Conservation (phyloP, 805 yeast species). For the Ogataea trehaloabstinens region DNA sequence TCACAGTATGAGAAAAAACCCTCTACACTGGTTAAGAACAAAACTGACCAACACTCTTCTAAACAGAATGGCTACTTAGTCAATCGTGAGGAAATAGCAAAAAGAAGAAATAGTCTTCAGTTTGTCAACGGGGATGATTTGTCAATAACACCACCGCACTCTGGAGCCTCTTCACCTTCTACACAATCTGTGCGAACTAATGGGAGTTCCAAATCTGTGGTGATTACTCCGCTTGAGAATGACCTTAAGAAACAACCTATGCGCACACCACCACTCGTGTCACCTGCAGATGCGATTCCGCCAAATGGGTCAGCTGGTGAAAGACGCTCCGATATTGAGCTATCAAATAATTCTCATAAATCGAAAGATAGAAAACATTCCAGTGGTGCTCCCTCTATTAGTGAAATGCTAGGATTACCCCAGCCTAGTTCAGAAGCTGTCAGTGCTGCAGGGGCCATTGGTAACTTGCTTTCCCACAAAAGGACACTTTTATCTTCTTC, state of each 20-base stretch:
- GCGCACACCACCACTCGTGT: constrained; percentile 18
- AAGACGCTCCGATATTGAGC: not conserved
- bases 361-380: constrained; percentile 8
- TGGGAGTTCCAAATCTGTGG: constrained; percentile 18
- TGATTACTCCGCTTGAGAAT: constrained; percentile 5
- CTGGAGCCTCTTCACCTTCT: constrained; percentile 23
- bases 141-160: constrained; percentile 23
- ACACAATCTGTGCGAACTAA: constrained; percentile 16
- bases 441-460: constrained; percentile 36
- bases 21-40: not conserved
- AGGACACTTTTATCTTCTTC: constrained; percentile 23
- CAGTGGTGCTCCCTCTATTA: constrained; percentile 25
- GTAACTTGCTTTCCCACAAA: constrained; percentile 30
- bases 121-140: constrained; percentile 23
- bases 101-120: constrained; percentile 26
- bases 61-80: constrained; percentile 9
- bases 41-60: constrained; percentile 5
- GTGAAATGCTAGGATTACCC: constrained; percentile 28
- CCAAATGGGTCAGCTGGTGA: constrained; percentile 2
- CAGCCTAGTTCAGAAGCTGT: constrained; percentile 34
- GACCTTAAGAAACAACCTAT: constrained; percentile 3
- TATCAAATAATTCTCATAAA: not conserved
- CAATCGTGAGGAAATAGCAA: constrained; percentile 33
- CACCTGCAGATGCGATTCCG: constrained; percentile 10
- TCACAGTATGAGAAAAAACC: not conserved